phyloP scores from a whole-genome alignment of 2,329 filamentous ascomycete genomes.

The Monilinia fructicola region DNA sequence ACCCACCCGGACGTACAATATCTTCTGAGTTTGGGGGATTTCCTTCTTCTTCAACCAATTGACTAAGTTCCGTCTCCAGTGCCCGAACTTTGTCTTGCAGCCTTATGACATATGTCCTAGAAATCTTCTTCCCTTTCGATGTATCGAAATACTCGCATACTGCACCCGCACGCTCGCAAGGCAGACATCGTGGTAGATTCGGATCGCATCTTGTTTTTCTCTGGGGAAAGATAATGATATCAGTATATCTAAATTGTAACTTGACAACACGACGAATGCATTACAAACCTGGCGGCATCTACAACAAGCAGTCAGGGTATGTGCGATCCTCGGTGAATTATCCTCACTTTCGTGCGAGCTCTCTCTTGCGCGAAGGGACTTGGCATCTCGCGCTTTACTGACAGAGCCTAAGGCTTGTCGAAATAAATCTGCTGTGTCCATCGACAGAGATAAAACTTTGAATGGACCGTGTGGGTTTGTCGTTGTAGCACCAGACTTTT shows the following conservation, averaged over 20 bases:
- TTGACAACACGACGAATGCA: slow-evolving; percentile 18
- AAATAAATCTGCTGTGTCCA: slow-evolving; percentile 62
- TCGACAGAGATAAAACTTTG: slow-evolving; percentile 40
- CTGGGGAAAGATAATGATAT: slow-evolving; percentile 41
- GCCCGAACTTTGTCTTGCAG: slow-evolving; percentile 83
- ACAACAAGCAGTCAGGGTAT: slow-evolving; percentile 78
- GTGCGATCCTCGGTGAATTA: slow-evolving; percentile 64
- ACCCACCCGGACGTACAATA: slow-evolving; percentile 80
- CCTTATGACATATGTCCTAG: slow-evolving; percentile 87
- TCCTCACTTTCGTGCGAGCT: slow-evolving; percentile 49
- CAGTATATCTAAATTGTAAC: slow-evolving; percentile 43
- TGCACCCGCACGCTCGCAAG: slow-evolving; percentile 88
- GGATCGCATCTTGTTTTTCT: slow-evolving; percentile 96
- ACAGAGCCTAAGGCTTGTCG: slow-evolving; percentile 54
- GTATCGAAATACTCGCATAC: slow-evolving; percentile 96
- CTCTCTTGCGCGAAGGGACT: slow-evolving; percentile 35
- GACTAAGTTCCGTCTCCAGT: slow-evolving; percentile 77
- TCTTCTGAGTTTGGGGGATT: slow-evolving; percentile 73
- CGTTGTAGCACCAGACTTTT: slow-evolving; percentile 27
- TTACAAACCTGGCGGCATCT: slow-evolving; percentile 71
- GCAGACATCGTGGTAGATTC: slow-evolving; percentile 83
- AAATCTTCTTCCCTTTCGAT: slow-evolving; percentile 79
- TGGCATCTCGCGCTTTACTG: slow-evolving; percentile 38
- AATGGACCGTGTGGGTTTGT: not conserved
- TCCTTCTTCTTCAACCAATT: slow-evolving; percentile 74